Evolutionary conservation across 139 green algal species (phyloP), one percentile per base, ranked within the genome.

Genomic region (Astrephomene gubernaculifera): DNA sequence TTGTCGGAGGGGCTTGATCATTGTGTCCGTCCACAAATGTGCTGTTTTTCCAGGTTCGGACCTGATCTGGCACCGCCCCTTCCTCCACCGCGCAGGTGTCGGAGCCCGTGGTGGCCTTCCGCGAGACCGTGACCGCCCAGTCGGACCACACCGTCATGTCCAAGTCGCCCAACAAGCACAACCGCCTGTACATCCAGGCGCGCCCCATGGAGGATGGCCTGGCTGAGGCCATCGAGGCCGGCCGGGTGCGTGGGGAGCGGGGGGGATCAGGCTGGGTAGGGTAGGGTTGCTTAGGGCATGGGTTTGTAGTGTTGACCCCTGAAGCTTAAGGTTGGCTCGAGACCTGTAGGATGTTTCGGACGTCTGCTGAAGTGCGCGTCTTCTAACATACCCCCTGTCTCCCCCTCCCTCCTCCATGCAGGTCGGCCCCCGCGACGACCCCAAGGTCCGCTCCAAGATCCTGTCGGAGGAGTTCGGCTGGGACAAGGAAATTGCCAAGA

Each of bases 151-250:
- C 93, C 6, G 93, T 97, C 80, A 99, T 99, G 97, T 96, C 92
- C 94, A 99, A 99, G 95, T 99, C 97, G 14, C 97, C 97, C 90
- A 99, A 99, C 97, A 99, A 99, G 97, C 97, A 99, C 95, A 99
- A 99, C 96, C 93, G 97, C 83, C 87, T 99, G 68, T 99, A 99
- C 95, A 89, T 99, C 79, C 93, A 98, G 92, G 97, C 96, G 17
- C 93, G 95, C 35, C 94, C 97, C 45, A 94, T 99, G 87, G 97
- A 99, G 92, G 97, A 99, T 39, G 98, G 98, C 54, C 94, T 99
- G 75, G 86, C 97, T 64, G 98, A 99, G 93, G 96, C 93, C 64
- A 98, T 99, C 87, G 97, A 99, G 75, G 97, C 99, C 36, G 97
- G 97, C 91, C 95, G 94, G 83, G 87, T 90, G 49, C 12, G 49